phyloP scores from a whole-genome alignment of 2,329 filamentous ascomycete species.

The Botrytis deweyae region DNA sequence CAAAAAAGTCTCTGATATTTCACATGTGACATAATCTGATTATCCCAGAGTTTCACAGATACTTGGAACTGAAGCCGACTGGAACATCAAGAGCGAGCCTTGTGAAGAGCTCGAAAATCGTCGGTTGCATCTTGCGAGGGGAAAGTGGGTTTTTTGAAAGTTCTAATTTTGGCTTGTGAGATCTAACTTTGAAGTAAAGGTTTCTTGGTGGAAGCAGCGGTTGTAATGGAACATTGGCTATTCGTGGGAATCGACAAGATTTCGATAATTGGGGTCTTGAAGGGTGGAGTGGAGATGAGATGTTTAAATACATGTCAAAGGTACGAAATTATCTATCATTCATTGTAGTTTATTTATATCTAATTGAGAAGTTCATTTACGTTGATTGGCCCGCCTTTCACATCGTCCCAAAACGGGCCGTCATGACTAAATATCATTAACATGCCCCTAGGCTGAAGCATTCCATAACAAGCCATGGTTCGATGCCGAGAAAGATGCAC shows the following conservation, averaged over 20 bases:
- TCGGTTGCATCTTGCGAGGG: not conserved
- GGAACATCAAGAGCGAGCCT: slow-evolving; percentile 1
- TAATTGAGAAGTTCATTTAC: not conserved
- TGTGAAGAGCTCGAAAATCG: not conserved
- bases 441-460: not conserved
- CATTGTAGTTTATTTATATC: not conserved
- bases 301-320: slow-evolving; percentile 7
- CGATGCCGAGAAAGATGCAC: not conserved
- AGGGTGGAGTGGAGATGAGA: slow-evolving; percentile 2
- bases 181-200: not conserved
- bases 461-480: slow-evolving; percentile 1
- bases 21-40: not conserved
- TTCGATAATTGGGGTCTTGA: not conserved
- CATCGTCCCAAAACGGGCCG: too few relatives aligned
- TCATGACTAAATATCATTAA: not conserved
- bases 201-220: slow-evolving; percentile 1
- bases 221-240: not conserved
- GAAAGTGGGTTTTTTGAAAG: not conserved
- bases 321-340: not conserved
- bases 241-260: not conserved
- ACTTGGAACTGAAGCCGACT: not conserved
- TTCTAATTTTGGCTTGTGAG: not conserved
- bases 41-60: not conserved
- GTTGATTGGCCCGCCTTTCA: too few relatives aligned
- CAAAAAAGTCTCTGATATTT: not conserved